phyloP scores from a whole-genome alignment of 2,329 filamentous ascomycete species.

The Stenocarpella maydis region DNA sequence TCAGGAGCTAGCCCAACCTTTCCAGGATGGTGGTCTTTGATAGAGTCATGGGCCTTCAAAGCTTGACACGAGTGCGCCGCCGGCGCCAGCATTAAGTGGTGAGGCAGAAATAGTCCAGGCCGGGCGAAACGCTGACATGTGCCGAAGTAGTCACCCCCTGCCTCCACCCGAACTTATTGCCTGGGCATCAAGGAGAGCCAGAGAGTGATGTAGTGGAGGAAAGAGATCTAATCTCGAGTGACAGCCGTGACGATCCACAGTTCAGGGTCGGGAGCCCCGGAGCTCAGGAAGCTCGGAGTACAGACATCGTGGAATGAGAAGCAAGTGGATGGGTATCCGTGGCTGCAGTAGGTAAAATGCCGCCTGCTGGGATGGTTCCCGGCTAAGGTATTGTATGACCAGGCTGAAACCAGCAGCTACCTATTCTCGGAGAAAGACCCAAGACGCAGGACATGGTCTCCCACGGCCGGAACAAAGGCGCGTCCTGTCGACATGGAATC shows the following conservation, averaged over 20 bases:
- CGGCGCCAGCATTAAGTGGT: not conserved
- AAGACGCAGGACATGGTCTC: not conserved
- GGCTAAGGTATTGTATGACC: not conserved
- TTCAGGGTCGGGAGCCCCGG: not conserved
- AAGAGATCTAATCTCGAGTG: slow-evolving; percentile 13
- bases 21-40: not conserved
- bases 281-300: not conserved
- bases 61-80: slow-evolving; percentile 14
- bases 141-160: not conserved
- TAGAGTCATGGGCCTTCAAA: slow-evolving; percentile 7
- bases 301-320: not conserved
- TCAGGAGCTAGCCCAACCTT: not conserved
- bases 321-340: not conserved
- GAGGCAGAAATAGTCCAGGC: not conserved
- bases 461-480: not conserved
- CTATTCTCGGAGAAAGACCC: not conserved
- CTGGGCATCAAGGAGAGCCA: not conserved
- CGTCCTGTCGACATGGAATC: not conserved
- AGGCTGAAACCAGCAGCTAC: slow-evolving; percentile 11
- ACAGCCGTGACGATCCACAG: not conserved
- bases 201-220: not conserved
- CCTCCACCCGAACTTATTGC: not conserved
- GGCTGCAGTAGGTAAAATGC: not conserved
- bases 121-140: slow-evolving; percentile 2
- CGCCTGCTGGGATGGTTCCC: not conserved